Evolutionary conservation across 805 yeast genomes (phyloP).

Genomic region (Ogataea trehalophila): DNA sequence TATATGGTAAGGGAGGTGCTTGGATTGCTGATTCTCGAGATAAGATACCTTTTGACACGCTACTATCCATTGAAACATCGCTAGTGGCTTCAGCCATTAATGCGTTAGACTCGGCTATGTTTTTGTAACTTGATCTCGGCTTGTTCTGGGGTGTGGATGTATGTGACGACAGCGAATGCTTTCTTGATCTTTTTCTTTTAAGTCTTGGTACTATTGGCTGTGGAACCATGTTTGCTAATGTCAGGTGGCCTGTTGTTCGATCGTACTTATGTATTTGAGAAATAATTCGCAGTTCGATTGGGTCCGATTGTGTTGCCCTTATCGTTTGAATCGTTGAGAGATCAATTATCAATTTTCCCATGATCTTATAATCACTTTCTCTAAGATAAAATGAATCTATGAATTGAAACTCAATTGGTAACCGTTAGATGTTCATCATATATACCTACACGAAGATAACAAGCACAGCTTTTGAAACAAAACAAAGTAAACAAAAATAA

Average conservation of each 20-base stretch:
- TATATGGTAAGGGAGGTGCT: background rate
- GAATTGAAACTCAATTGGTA: too few species aligned
- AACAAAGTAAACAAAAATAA: background rate
- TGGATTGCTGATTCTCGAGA: background rate
- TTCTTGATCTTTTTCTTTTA: background rate
- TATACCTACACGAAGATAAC: too few species aligned
- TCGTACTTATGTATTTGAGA: slow-evolving; percentile 20
- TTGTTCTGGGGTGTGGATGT: background rate
- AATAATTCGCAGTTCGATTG: slow-evolving; percentile 18
- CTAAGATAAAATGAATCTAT: too few species aligned
- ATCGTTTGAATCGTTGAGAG: slow-evolving; percentile 11
- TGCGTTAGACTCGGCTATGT: too few species aligned
- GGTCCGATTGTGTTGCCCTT: slow-evolving; percentile 4
- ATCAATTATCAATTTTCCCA: slow-evolving; percentile 20
- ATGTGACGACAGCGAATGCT: background rate
- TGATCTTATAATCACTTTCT: background rate
- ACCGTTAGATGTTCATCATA: too few species aligned
- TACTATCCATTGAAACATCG: too few species aligned
- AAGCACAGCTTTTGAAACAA: too few species aligned
- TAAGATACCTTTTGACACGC: background rate
- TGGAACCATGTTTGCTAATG: slow-evolving; percentile 11
- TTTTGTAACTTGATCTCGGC: background rate
- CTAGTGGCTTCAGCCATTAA: too few species aligned
- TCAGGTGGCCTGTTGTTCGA: slow-evolving; percentile 11
- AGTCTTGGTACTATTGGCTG: background rate